Base-by-base conservation (phyloP, 2,329 filamentous ascomycete genomes). In the Botrytis fabae region DNA sequence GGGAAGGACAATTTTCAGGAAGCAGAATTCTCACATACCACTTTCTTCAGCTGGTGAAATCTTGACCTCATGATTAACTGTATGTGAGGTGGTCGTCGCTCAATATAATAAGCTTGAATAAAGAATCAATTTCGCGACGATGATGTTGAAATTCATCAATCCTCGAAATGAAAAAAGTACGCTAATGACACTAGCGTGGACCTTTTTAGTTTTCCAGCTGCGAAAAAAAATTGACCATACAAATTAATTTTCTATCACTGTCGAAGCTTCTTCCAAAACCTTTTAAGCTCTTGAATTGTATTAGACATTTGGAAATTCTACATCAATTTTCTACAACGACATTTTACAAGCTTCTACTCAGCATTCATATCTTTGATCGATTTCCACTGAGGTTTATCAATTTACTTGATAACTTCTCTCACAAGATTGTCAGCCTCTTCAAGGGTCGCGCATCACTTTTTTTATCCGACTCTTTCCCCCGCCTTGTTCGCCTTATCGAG, bases 391-490 rank as follows among this genome's bases (percentile, higher is more conserved):
- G 16, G 10, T 14, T n/a, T n/a, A 51, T 35, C 22, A 25, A 18
- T 46, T 28, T 38, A n/a, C 44, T 51, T n/a, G 28, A 35, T 35
- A 35, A 6, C 10, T 22, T 57, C 16, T 32, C 9, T 22, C 22
- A 28, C 40, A 68, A 57, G 35, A 68, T 68, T n/a, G 25, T 8
- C 64, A 57, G 25, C 48, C 25, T 54, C 46, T 40, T 57, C 48
- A 54, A 68, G 35, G 64, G 35, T 54, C 46, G 64, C 46, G 42
- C 64, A 59, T 42, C 42, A 28, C 54, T 65, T 46, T 70, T 69
- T 66, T 42, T 68, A 72, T 66, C 68, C 65, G 59, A 71, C 73
- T 69, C 64, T 75, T 70, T 65, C 78, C 78, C 78, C 78, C 78
- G 78, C 78, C 75, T 78, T 74, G 73, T 64, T 70, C 62, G 62